Evolutionary conservation across 371 early-diverging fungal species (phyloP).

Genomic region (Mucor saturninus): DNA sequence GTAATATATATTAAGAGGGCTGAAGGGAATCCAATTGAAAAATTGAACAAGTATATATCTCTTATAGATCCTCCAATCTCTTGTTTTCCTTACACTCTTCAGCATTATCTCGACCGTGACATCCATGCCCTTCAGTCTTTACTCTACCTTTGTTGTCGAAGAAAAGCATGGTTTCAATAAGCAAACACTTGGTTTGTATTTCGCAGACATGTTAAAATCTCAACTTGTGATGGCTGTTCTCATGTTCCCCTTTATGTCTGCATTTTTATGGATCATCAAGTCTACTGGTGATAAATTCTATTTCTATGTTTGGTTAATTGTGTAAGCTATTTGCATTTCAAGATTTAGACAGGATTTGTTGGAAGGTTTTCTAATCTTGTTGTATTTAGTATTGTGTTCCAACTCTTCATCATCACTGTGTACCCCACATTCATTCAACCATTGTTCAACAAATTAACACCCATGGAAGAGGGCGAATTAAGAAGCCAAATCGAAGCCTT

Average conservation of each 20-base stretch:
- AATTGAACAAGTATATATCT: not conserved
- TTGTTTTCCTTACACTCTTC: slow-evolving; percentile 75
- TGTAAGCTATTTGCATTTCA: slow-evolving; percentile 55
- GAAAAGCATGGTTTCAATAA: slow-evolving; percentile 95
- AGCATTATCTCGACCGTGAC: slow-evolving; percentile 67
- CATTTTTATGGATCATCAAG: slow-evolving; percentile 82
- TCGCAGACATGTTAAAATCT: slow-evolving; percentile 82
- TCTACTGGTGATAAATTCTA: slow-evolving; percentile 87
- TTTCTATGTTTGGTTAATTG: slow-evolving; percentile 87
- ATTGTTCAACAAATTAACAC: slow-evolving; percentile 96
- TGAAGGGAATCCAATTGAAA: no score
- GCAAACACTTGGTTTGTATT: slow-evolving; percentile 81
- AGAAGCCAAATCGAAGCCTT: slow-evolving; percentile 85
- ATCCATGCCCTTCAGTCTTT: slow-evolving; percentile 83
- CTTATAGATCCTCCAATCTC: slow-evolving; percentile 63
- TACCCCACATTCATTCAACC: slow-evolving; percentile 98
- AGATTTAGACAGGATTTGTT: not conserved
- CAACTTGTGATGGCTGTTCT: slow-evolving; percentile 71
- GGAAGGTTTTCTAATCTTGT: not conserved
- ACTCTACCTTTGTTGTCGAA: slow-evolving; percentile 95
- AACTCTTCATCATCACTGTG: slow-evolving; percentile 87
- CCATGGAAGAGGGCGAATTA: slow-evolving; percentile 87
- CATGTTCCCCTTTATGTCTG: slow-evolving; percentile 82
- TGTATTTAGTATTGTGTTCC: slow-evolving; percentile 75
- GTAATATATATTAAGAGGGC: slow-evolving; percentile 33